Percentiles rank a stretch among this genome's conserved stretches.
Evolutionary conservation across 2,329 filamentous ascomycete species (phyloP).

Genomic region (Calonectria multiphialidica): DNA sequence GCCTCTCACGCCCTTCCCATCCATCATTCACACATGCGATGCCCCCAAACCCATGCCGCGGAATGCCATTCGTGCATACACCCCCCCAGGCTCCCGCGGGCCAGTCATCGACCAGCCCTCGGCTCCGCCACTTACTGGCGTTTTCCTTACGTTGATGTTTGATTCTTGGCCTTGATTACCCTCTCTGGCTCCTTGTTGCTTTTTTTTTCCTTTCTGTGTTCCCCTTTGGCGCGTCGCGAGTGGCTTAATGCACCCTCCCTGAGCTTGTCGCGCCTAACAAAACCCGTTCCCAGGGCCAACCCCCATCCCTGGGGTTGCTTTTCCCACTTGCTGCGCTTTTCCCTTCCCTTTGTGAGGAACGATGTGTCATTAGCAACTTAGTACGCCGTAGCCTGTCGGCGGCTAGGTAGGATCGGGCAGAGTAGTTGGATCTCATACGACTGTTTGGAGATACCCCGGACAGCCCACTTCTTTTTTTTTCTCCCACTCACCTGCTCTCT

Average conservation of each 20-base stretch:
- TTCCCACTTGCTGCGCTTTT: neutral
- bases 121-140: slow-evolving; percentile 28
- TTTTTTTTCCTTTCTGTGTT: slow-evolving; percentile 13
- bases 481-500: neutral
- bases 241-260: slow-evolving; percentile 7
- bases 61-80: slow-evolving; percentile 4
- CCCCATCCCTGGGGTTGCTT: slow-evolving; percentile 8
- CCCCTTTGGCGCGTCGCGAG: slow-evolving; percentile 8
- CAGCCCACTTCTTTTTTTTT: slow-evolving; percentile 7
- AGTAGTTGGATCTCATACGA: slow-evolving; percentile 5
- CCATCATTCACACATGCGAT: neutral
- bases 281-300: neutral
- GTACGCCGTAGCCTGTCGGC: neutral
- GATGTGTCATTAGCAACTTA: slow-evolving; percentile 23
- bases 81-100: slow-evolving; percentile 26
- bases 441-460: slow-evolving; percentile 28
- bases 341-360: neutral
- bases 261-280: slow-evolving; percentile 8
- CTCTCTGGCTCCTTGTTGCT: slow-evolving; percentile 1
- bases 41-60: neutral
- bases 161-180: slow-evolving; percentile 14
- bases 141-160: slow-evolving; percentile 34
- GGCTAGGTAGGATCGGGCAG: neutral
- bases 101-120: slow-evolving; percentile 23
- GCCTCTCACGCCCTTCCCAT: neutral